phyloP scores from a whole-genome alignment of 2,329 filamentous ascomycete species.

The Xylaria sp. region DNA sequence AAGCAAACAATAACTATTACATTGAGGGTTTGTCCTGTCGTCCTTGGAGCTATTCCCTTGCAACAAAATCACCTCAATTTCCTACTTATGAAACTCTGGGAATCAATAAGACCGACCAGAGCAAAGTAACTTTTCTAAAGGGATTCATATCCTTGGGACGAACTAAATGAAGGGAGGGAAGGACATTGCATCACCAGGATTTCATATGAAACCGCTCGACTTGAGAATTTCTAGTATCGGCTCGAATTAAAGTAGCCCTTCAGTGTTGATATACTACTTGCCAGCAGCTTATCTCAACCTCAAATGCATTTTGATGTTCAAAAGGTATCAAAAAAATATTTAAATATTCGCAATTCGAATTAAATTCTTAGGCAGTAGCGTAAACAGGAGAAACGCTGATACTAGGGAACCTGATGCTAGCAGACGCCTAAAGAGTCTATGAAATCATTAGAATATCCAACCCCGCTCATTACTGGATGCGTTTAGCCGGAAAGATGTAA shows the following conservation, averaged over 20 bases:
- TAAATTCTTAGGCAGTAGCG: neutral
- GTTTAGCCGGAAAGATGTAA: neutral
- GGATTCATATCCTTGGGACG: too few relatives aligned
- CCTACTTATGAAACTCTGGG: too few relatives aligned
- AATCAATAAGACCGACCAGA: too few relatives aligned
- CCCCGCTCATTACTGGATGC: constrained; percentile 10
- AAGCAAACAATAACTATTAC: too few relatives aligned
- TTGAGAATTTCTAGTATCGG: too few relatives aligned
- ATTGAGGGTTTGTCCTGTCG: too few relatives aligned
- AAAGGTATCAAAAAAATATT: neutral
- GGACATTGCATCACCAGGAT: too few relatives aligned
- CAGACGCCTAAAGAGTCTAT: neutral
- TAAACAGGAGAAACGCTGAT: neutral
- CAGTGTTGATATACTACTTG: neutral
- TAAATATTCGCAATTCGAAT: neutral
- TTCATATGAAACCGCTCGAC: too few relatives aligned
- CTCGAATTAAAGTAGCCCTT: neutral
- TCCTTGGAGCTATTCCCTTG: too few relatives aligned
- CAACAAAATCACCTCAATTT: too few relatives aligned
- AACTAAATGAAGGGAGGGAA: too few relatives aligned
- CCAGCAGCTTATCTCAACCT: neutral
- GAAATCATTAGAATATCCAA: neutral
- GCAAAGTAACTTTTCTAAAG: too few relatives aligned
- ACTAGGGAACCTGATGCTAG: neutral
- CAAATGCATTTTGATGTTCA: neutral